Evolutionary conservation across 2,329 filamentous ascomycete species (phyloP), one percentile per base, ranked within the genome.

Genomic region (Cryphonectria radicalis): DNA sequence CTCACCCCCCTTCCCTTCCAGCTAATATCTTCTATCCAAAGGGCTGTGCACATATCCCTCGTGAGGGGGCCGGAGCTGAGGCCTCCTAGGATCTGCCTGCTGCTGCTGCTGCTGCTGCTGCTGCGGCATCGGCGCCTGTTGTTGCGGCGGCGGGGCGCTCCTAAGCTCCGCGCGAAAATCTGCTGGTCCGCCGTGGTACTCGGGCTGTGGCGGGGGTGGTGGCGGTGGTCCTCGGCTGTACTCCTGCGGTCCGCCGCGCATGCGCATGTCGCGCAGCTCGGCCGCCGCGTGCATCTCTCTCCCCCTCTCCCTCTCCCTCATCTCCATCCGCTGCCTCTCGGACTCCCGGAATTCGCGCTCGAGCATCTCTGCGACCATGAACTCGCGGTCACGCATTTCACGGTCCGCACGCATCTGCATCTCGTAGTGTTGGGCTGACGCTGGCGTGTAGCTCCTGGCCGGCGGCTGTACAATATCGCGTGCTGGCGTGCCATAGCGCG

Each of bases 161-260:
- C 71, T 72, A 6, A 72, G 62, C 68, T 72, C 71, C 32, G 65
- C 68, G 19, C 68, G 71, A 14, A 72, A 72, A 17, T 72, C 71
- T 1, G 43, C 32, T 66, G 68, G 65, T 55, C 64, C 32, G 42
- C 65, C 62, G 65, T 64, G n/a, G 68, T 66, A 57, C 53, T 69
- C 71, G 46, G 70, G 40, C 11, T 66, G 70, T 35, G 68, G 69
- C 4, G 70, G 68, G 6, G 62, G 55, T 10, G 69, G 69, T 14
- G 62, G 55, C 6, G 69, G 69, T 14, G 62, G 66, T 42, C 69
- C 71, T 13, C 63, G 63, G 63, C 63, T 43, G 19, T 50, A 65
- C 1, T 65, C 63, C 43, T 46, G 63, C 25, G 43, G 43, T 25
- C 25, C 43, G 28, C 57, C 57, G 6, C 71, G 71, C 71, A 71